phyloP scores from a whole-genome alignment of 306 rosid genomes.

The Potentilla sterilis region DNA sequence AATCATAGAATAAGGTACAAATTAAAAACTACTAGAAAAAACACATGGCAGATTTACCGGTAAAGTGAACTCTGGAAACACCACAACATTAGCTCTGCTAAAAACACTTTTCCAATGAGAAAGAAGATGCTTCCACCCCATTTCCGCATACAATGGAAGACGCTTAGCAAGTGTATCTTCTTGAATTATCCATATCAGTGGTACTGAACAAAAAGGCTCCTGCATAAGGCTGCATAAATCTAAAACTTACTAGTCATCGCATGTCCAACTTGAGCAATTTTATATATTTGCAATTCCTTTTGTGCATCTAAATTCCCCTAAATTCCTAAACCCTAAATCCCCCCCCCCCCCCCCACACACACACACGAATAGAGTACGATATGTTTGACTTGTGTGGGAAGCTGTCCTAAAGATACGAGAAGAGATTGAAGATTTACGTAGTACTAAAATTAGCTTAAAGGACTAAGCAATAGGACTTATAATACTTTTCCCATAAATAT shows the following conservation, averaged over 20 bases:
- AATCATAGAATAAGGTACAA: constrained; percentile 20
- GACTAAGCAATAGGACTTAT: background rate
- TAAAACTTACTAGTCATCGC: constrained; percentile 67
- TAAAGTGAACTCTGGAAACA: constrained; percentile 87
- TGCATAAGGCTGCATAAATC: constrained; percentile 99
- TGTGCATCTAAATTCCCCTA: too few species aligned
- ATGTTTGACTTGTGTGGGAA: background rate
- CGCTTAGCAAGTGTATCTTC: constrained; percentile 84
- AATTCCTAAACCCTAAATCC: too few species aligned
- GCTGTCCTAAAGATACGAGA: background rate
- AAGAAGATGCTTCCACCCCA: constrained; percentile 69
- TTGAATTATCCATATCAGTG: constrained; percentile 93
- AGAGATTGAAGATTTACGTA: background rate
- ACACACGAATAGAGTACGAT: background rate
- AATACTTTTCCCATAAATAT: background rate
- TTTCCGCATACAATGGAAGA: constrained; percentile 63
- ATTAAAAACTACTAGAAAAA: background rate
- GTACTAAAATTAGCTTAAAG: background rate
- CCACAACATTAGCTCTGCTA: constrained; percentile 71
- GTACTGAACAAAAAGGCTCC: constrained; percentile 94
- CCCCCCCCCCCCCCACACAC: too few species aligned
- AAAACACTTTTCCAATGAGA: constrained; percentile 84
- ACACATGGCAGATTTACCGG: constrained; percentile 56
- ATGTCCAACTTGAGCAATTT: constrained; percentile 39
- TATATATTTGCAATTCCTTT: background rate